Conservation (phyloP, 2,329 filamentous ascomycete genomes). For the Nectriaceae sp. region DNA sequence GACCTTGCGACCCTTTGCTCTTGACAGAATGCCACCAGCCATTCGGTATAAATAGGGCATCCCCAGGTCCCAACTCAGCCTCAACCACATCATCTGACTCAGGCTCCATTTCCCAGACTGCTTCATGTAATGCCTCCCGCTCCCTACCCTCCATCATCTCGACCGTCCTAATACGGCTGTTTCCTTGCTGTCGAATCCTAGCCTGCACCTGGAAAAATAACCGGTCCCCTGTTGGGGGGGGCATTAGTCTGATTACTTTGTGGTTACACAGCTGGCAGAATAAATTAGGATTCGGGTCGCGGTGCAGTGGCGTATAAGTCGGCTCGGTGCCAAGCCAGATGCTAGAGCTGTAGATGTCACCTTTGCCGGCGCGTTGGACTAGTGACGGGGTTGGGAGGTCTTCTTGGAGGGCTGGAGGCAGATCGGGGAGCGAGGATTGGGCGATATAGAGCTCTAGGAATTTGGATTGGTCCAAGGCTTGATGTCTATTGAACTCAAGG, state of each 20-base stretch:
- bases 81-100: constrained; percentile 45
- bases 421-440: constrained; percentile 70
- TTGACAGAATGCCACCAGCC: constrained; percentile 51
- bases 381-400: constrained; percentile 71
- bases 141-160: constrained; percentile 92
- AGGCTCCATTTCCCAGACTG: constrained; percentile 62
- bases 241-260: constrained; percentile 74
- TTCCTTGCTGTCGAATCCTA: constrained; percentile 39
- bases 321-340: constrained; percentile 87
- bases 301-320: constrained; percentile 87
- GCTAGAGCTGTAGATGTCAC: constrained; percentile 84
- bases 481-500: constrained; percentile 46
- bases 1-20: constrained; percentile 36
- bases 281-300: constrained; percentile 91
- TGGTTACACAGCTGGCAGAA: constrained; percentile 78
- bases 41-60: constrained; percentile 44
- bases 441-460: constrained; percentile 74
- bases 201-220: constrained; percentile 61
- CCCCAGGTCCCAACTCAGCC: constrained; percentile 57
- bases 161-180: constrained; percentile 64
- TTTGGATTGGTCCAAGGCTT: constrained; percentile 17
- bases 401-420: constrained; percentile 62
- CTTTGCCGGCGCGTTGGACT: constrained; percentile 65
- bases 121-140: constrained; percentile 63
- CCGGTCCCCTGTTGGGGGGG: constrained; percentile 61